Conservation (phyloP, 2,329 filamentous ascomycete species). For the Blastomyces gilchristii region DNA sequence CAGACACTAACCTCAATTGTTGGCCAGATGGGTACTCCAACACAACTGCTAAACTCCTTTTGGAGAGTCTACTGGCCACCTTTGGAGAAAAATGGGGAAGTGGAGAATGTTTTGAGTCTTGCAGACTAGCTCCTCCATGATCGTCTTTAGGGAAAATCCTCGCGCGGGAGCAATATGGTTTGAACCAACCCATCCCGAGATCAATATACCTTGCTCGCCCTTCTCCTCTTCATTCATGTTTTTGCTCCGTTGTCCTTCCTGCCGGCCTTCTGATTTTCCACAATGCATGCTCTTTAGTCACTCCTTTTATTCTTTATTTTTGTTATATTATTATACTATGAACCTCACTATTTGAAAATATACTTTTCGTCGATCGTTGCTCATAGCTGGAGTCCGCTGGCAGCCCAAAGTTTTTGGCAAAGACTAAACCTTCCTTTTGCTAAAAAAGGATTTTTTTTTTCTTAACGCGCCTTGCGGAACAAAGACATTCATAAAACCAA, state of each 20-base stretch:
- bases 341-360: constrained; percentile 3
- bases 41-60: neutral
- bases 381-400: constrained; percentile 1
- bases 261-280: neutral
- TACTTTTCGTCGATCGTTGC: neutral
- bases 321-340: neutral
- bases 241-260: neutral
- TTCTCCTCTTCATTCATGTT: constrained; percentile 5
- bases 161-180: neutral
- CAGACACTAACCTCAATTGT: constrained; percentile 4
- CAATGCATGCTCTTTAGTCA: constrained; percentile 2
- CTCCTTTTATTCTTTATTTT: constrained; percentile 8
- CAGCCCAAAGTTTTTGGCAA: neutral
- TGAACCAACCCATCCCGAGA: neutral
- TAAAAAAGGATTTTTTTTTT: neutral
- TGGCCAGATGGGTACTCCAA: neutral
- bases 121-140: neutral
- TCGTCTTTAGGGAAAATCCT: neutral
- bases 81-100: constrained; percentile 3
- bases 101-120: constrained; percentile 4
- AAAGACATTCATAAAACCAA: neutral
- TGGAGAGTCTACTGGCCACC: neutral
- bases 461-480: neutral
- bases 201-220: neutral
- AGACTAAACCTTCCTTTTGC: neutral